Evolutionary conservation across 1,284 basidiomycete species (phyloP).

Genomic region (Polyporus tsugae): DNA sequence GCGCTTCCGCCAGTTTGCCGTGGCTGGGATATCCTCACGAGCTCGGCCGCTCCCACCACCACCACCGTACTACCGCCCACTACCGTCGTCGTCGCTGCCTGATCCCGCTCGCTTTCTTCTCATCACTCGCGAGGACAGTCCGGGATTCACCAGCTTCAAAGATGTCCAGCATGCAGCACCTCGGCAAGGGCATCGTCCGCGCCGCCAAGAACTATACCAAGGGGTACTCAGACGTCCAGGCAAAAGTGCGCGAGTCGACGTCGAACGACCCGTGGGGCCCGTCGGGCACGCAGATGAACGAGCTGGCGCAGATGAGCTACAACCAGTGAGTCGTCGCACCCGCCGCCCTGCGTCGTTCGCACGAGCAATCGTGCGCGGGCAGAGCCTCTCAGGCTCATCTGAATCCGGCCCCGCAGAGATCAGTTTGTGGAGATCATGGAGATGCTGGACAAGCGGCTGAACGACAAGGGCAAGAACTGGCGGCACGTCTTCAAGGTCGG

Average conservation of each 20-base stretch:
- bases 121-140: not conserved
- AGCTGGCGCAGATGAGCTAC: conserved; percentile 96
- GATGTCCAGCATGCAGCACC: conserved; percentile 65
- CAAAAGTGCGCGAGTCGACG: conserved; percentile 98
- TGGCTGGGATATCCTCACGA: not conserved
- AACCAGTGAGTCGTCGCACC: conserved; percentile 80
- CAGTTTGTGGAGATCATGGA: conserved; percentile 99
- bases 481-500: conserved; percentile 97
- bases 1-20: not conserved
- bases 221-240: conserved; percentile 92
- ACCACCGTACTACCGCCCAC: not conserved
- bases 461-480: conserved; percentile 99
- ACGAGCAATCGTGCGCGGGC: not conserved
- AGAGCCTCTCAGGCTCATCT: not conserved
- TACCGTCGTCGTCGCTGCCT: not conserved
- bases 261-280: conserved; percentile 99
- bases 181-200: conserved; percentile 83
- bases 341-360: not conserved
- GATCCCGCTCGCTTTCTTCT: conserved; percentile 6
- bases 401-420: conserved; percentile 60
- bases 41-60: not conserved
- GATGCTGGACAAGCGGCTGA: conserved; percentile 98
- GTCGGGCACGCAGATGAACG: conserved; percentile 98
- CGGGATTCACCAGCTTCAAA: not conserved
- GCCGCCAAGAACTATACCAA: conserved; percentile 97